These are phyloP conservation scores for Nelumbo lutea DNA, from an alignment of 164 flowering plant species.

Conservation along the genomic window DNA sequence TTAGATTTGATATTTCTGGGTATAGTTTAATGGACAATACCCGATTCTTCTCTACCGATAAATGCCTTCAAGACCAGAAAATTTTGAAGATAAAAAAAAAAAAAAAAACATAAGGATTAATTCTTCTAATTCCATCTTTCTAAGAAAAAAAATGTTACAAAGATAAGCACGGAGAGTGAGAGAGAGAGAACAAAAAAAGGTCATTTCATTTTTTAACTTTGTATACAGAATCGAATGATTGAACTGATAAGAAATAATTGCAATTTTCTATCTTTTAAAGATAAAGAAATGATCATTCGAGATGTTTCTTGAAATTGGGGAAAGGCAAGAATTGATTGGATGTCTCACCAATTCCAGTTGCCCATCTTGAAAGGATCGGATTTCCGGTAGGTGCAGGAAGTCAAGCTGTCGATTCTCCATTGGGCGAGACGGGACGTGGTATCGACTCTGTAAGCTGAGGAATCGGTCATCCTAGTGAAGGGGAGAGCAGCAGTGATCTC, in stretches of 20 bases:
- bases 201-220: too few species aligned
- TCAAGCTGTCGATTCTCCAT: constrained; percentile 80
- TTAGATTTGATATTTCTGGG: constrained; percentile 68
- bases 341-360: constrained; percentile 78
- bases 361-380: constrained; percentile 97
- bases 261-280: neutral
- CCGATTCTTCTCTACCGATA: constrained; percentile 74
- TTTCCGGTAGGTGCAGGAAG: constrained; percentile 78
- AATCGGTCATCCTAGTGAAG: constrained; percentile 71
- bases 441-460: constrained; percentile 64
- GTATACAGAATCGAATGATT: too few species aligned
- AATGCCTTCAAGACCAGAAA: constrained; percentile 47
- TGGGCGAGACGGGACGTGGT: constrained; percentile 91
- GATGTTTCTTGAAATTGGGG: too few species aligned
- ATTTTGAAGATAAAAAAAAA: neutral
- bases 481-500: constrained; percentile 69
- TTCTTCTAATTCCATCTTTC: neutral
- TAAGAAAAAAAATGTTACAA: neutral
- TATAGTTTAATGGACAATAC: constrained; percentile 52
- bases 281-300: neutral
- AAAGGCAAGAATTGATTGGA: neutral
- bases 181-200: too few species aligned
- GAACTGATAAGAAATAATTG: too few species aligned
- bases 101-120: neutral
- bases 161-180: neutral